Percentiles rank a stretch among this genome's conserved stretches.
phyloP scores from a whole-genome alignment of 257 asterid genomes.

The Agastache rugosa region DNA sequence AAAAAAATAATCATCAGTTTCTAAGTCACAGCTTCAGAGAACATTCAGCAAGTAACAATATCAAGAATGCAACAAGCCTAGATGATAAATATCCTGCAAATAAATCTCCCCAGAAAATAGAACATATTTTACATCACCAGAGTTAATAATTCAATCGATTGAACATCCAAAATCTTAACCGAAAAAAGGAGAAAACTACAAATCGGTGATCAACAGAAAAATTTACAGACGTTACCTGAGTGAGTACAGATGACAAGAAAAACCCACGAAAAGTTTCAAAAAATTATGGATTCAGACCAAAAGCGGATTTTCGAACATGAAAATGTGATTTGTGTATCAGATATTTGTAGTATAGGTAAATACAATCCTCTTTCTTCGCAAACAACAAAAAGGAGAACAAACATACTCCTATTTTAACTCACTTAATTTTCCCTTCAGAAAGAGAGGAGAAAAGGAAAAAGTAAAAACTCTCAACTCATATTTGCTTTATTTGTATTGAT shows the following conservation, averaged over 20 bases:
- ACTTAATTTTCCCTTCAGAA: background rate
- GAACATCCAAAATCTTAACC: constrained; percentile 21
- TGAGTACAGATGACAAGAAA: constrained; percentile 15
- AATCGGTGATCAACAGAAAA: background rate
- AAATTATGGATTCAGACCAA: background rate
- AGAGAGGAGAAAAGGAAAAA: background rate
- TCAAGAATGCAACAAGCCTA: constrained; percentile 19
- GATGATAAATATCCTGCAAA: background rate
- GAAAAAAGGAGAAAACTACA: background rate
- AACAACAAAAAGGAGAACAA: background rate
- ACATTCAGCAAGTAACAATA: constrained; percentile 21
- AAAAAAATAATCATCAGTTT: background rate
- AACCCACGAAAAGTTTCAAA: background rate
- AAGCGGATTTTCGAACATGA: background rate
- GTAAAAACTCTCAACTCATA: too few species aligned
- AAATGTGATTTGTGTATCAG: constrained; percentile 18
- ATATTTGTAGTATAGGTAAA: background rate
- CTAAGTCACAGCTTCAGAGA: background rate
- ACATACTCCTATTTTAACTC: background rate
- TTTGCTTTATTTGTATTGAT: background rate
- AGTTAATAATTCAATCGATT: constrained; percentile 13
- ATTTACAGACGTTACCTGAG: constrained; percentile 20
- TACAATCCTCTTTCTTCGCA: background rate
- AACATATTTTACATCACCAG: too few species aligned
- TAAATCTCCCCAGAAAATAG: too few species aligned